Evolutionary conservation across 2,329 filamentous ascomycete genomes (phyloP).

Genomic region (Pseudocercospora cruenta): DNA sequence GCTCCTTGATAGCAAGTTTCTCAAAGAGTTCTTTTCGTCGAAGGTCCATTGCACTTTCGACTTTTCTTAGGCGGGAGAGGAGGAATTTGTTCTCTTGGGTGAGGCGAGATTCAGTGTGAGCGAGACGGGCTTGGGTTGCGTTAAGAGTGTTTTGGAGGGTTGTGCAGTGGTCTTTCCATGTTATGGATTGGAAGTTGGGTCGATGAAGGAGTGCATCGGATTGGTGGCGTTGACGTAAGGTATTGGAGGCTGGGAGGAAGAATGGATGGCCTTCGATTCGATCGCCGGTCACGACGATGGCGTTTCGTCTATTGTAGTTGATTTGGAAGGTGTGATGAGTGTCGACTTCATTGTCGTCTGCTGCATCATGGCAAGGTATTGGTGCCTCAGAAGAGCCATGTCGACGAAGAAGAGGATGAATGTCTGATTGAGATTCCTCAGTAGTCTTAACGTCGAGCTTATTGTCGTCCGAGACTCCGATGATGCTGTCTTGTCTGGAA

Average conservation of each 20-base stretch:
- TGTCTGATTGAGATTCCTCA: neutral
- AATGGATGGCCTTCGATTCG: neutral
- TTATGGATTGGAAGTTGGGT: neutral
- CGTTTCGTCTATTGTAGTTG: neutral
- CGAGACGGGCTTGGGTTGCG: neutral
- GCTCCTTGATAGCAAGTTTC: slow-evolving; percentile 15
- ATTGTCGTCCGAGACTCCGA: neutral
- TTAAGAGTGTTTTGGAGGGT: neutral
- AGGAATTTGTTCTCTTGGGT: neutral
- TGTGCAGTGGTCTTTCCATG: neutral
- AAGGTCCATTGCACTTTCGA: neutral
- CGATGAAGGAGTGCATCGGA: neutral
- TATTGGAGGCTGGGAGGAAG: neutral
- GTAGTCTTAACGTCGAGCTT: neutral
- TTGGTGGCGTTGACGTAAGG: neutral
- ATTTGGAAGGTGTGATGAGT: neutral
- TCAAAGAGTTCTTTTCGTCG: slow-evolving; percentile 1
- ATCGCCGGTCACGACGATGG: neutral
- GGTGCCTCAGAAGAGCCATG: neutral
- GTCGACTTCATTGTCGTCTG: neutral
- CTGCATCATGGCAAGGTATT: neutral
- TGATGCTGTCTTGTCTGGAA: neutral
- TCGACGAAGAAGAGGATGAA: neutral
- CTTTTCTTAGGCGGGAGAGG: neutral
- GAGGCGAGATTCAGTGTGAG: slow-evolving; percentile 8